phyloP scores from a whole-genome alignment of 352 stramenopile genomes.

The Aphanomyces stellatus region DNA sequence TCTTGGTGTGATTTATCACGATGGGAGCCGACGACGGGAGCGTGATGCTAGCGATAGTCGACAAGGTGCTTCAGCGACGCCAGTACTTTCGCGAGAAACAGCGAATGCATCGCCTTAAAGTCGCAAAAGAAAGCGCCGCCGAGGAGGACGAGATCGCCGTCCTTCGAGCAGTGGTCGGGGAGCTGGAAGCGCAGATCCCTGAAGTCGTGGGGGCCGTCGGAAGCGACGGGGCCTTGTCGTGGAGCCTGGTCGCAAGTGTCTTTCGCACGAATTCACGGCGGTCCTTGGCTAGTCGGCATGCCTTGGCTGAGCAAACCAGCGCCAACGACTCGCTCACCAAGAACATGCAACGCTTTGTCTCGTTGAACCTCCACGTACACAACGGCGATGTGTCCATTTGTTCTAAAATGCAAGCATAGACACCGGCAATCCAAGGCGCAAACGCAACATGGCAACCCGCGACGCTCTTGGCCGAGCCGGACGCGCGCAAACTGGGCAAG shows the following conservation, averaged over 20 bases:
- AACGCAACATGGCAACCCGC: neutral
- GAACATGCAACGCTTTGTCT: neutral
- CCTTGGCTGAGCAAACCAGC: neutral
- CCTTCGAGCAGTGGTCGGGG: neutral
- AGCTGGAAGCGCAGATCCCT: neutral
- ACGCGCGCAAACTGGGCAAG: neutral
- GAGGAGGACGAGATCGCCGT: neutral
- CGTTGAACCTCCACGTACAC: neutral
- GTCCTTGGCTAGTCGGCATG: neutral
- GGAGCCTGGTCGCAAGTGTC: neutral
- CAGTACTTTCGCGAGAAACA: conserved; percentile 7
- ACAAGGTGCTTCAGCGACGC: neutral
- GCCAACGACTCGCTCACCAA: neutral
- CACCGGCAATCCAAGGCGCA: no score
- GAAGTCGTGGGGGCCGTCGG: no score
- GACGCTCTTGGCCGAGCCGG: neutral
- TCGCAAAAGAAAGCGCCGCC: neutral
- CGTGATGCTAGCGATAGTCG: no score
- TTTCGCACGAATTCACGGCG: neutral
- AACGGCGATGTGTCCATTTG: no score
- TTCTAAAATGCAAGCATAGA: no score
- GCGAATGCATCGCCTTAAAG: neutral
- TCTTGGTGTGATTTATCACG: no score
- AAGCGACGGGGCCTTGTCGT: neutral
- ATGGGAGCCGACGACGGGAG: no score